phyloP scores from a whole-genome alignment of 2,329 filamentous ascomycete genomes.

The Monascus ruber region DNA sequence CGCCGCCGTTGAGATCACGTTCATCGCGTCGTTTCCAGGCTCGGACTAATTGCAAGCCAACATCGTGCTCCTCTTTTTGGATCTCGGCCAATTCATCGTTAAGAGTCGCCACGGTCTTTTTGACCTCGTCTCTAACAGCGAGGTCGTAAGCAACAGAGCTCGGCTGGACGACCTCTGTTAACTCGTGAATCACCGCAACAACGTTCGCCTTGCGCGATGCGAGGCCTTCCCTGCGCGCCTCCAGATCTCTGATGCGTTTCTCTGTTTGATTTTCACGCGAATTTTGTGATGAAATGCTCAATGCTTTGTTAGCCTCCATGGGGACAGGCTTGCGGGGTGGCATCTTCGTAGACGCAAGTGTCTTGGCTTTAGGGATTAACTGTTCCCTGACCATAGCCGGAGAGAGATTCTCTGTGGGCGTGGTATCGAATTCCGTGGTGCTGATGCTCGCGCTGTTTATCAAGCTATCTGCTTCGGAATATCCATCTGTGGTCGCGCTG shows the following conservation, averaged over 20 bases:
- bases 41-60: slow-evolving; percentile 62
- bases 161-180: slow-evolving; percentile 65
- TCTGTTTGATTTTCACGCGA: slow-evolving; percentile 50
- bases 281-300: slow-evolving; percentile 50
- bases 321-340: slow-evolving; percentile 33
- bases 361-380: slow-evolving; percentile 17
- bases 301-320: slow-evolving; percentile 18
- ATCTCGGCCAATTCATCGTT: slow-evolving; percentile 60
- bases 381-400: slow-evolving; percentile 33
- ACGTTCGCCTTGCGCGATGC: slow-evolving; percentile 60
- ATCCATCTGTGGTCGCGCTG: slow-evolving; percentile 52
- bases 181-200: slow-evolving; percentile 59
- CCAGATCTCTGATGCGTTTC: slow-evolving; percentile 56
- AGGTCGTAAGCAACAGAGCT: slow-evolving; percentile 56
- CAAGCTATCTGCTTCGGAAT: slow-evolving; percentile 37
- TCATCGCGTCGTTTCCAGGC: slow-evolving; percentile 66
- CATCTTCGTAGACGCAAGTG: slow-evolving; percentile 19
- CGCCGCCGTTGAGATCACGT: slow-evolving; percentile 33
- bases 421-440: slow-evolving; percentile 25
- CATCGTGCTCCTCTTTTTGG: slow-evolving; percentile 63
- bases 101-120: slow-evolving; percentile 55
- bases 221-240: slow-evolving; percentile 54
- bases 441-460: slow-evolving; percentile 28
- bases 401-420: slow-evolving; percentile 17
- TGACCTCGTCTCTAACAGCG: slow-evolving; percentile 46